Base-by-base conservation (phyloP, 768 basidiomycete genomes). In the Mrakia blollopis region DNA sequence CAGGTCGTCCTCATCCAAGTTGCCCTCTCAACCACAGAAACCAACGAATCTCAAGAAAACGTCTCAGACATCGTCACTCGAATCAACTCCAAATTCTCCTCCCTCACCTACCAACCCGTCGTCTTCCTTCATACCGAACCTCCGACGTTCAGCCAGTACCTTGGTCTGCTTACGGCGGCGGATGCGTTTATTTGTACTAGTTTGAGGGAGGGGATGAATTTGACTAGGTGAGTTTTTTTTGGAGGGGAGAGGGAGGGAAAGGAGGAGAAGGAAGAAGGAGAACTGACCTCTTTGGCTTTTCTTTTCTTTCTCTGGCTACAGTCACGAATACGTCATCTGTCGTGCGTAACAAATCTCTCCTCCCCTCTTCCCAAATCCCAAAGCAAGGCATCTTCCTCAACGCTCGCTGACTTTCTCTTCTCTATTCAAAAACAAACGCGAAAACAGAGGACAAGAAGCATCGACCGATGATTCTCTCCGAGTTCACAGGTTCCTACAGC, bases 401-500 rank as follows among this genome's bases (percentile, higher is more conserved):
- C 3, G 8, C 32, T 60, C 60, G 35, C 37, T 73, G 37, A 44
- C n/a, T n/a, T n/a, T 28, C 25, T 16, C 54, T 18, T 32, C 16
- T n/a, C 16, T 47, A n/a, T 10, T 23, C 47, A 18, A 21, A 18
- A 21, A 50, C 47, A 2, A 47, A 47, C 39, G 11, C 5, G 5
- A 11, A 3, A 16, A 21, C 62, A 77, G 76, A 78, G 73, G 72
- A 70, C 57, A 65, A 72, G 37, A 74, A 74, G 73, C 73, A 78
- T 52, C 67, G 73, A 57, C 72, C 77, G 5, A 70, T 78, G 67
- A 52, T 63, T 25, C 77, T 79, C 14, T 74, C 72, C n/a, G 79
- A 92, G 89, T 94, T 94, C 82, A 91, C 93, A 0, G 93, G 93
- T 16, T 89, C 89, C 8, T 94, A 94, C 81, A 91, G 89, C 80